phyloP scores from a whole-genome alignment of 176 grass and related monocot species.

The Saccharum officinarum region DNA sequence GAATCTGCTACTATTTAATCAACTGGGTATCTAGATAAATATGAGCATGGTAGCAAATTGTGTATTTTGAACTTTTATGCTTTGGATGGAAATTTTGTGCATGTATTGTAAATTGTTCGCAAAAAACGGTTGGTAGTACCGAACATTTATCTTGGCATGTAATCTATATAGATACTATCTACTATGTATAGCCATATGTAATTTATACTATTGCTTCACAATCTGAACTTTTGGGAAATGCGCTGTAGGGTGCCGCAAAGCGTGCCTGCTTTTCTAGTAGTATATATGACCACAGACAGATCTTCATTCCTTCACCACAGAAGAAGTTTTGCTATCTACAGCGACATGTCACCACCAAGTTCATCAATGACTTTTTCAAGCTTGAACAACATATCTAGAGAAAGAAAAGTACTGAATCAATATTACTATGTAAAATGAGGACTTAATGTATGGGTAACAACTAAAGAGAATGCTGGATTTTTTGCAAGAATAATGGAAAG shows the following conservation, averaged over 20 bases:
- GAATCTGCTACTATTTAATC: not conserved
- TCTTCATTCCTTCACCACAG: not conserved
- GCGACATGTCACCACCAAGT: constrained; percentile 50
- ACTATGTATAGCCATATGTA: too few relatives aligned
- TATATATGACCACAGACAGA: not conserved
- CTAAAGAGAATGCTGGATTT: not conserved
- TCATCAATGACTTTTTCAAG: constrained; percentile 66
- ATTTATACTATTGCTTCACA: too few relatives aligned
- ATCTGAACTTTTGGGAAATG: too few relatives aligned
- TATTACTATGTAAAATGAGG: not conserved
- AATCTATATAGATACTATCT: not conserved
- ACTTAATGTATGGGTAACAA: not conserved
- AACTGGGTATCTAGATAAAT: not conserved
- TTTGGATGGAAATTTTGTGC: not conserved
- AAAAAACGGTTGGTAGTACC: not conserved
- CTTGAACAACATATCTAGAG: constrained; percentile 65
- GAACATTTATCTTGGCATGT: not conserved
- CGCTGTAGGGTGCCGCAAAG: too few relatives aligned
- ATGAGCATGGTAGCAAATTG: not conserved
- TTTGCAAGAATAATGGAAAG: constrained; percentile 1
- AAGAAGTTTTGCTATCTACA: constrained; percentile 38
- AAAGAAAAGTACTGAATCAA: constrained; percentile 22
- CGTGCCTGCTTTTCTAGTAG: too few relatives aligned
- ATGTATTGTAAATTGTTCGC: not conserved
- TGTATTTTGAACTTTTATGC: not conserved